A percentile compares a stretch with the other conserved stretches of the same genome.
Conservation (phyloP, 1,139 yeast species). For the Candida tunisiensis region DNA sequence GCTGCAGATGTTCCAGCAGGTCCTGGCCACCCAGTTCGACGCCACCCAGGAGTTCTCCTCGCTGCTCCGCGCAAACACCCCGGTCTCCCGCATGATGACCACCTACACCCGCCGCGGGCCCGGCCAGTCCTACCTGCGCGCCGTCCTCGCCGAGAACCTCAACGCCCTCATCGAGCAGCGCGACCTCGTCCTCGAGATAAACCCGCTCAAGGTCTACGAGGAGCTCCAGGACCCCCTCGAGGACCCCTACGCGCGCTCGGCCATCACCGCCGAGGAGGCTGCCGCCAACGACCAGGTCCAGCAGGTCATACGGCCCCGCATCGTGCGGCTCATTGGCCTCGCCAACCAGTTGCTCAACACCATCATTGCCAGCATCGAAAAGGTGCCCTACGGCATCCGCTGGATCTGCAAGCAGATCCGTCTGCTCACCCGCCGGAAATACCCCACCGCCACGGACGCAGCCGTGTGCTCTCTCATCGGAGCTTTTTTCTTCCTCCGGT, state of each 20-base stretch:
- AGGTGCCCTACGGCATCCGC: conserved; percentile 58
- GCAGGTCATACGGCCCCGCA: conserved; percentile 17
- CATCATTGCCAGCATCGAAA: conserved; percentile 36
- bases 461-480: conserved; percentile 50
- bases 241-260: conserved; percentile 7
- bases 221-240: conserved; percentile 13
- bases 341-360: conserved; percentile 43
- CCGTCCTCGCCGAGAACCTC: conserved; percentile 18
- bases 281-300: conserved; percentile 16
- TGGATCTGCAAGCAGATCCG: conserved; percentile 62
- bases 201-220: conserved; percentile 21
- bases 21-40: conserved; percentile 23
- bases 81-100: conserved; percentile 27
- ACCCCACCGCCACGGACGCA: conserved; percentile 38
- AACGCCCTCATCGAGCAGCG: conserved; percentile 16
- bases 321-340: conserved; percentile 24
- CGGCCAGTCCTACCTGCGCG: conserved; percentile 24
- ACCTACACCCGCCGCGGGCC: conserved; percentile 26
- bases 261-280: conserved; percentile 18
- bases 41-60: conserved; percentile 21
- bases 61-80: conserved; percentile 23
- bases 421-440: conserved; percentile 41
- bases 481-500: conserved; percentile 70
- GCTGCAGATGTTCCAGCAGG: conserved; percentile 24
- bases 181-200: conserved; percentile 19